Conservation (phyloP, 495 filamentous ascomycete species). For the Podospora appendiculata region DNA sequence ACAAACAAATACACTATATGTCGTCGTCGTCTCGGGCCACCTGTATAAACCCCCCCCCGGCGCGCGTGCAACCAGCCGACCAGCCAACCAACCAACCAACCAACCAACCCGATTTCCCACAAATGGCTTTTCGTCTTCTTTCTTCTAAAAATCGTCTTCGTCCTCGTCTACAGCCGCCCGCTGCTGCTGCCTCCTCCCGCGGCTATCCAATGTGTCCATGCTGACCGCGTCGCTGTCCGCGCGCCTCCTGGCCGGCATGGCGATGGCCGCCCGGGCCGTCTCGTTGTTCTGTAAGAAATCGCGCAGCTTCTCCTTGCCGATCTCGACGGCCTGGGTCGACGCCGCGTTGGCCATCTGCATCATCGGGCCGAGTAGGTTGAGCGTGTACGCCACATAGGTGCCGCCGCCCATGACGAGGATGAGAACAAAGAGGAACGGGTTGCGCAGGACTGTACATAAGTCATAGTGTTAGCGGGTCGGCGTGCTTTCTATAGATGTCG, state of each 20-base stretch:
- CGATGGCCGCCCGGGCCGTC: slow-evolving; percentile 70
- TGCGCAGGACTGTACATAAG: slow-evolving; percentile 63
- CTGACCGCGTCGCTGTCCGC: slow-evolving; percentile 38
- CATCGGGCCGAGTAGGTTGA: slow-evolving; percentile 95
- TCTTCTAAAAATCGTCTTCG: slow-evolving; percentile 25
- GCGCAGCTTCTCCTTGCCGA: slow-evolving; percentile 79
- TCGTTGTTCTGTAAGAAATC: slow-evolving; percentile 80
- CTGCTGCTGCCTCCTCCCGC: slow-evolving; percentile 38
- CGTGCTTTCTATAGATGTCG: not conserved
- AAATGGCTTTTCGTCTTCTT: not conserved
- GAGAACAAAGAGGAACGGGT: slow-evolving; percentile 87
- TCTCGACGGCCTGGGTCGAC: slow-evolving; percentile 72
- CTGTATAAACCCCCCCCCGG: not conserved
- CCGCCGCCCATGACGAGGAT: slow-evolving; percentile 66
- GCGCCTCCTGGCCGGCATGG: slow-evolving; percentile 44
- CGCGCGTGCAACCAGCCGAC: not conserved
- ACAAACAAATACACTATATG: slow-evolving; percentile 20
- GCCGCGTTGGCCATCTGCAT: slow-evolving; percentile 89
- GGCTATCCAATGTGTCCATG: slow-evolving; percentile 52
- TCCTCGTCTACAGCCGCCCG: slow-evolving; percentile 24
- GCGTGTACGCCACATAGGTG: slow-evolving; percentile 80
- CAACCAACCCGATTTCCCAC: not conserved
- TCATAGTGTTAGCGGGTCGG: slow-evolving; percentile 24
- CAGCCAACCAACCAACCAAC: not conserved
- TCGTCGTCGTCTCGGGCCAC: slow-evolving; percentile 28